These are phyloP conservation scores for Geosmithia flava DNA, from an alignment of 2,329 filamentous ascomycete genomes.

Conservation along the genomic window DNA sequence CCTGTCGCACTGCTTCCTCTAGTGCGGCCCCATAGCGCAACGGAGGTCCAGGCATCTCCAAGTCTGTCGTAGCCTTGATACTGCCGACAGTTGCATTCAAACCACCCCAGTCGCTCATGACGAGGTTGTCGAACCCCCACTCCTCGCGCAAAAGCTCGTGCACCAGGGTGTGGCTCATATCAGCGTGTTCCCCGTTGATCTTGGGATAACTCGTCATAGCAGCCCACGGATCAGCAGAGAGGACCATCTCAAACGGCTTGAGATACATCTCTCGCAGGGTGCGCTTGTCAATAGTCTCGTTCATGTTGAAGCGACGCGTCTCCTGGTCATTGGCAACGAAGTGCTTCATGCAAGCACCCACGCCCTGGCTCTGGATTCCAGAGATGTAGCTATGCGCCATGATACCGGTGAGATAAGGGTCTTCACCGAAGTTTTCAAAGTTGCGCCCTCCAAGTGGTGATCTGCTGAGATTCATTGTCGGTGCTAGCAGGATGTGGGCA, in stretches of 20 bases:
- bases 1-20: conserved; percentile 35
- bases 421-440: conserved; percentile 79
- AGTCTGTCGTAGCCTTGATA: conserved; percentile 9
- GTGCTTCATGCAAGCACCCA: conserved; percentile 32
- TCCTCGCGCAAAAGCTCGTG: conserved; percentile 22
- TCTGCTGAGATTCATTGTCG: conserved; percentile 68
- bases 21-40: conserved; percentile 4
- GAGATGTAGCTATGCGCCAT: conserved; percentile 60
- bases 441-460: conserved; percentile 75
- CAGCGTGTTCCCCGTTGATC: conserved; percentile 27
- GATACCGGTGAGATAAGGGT: conserved; percentile 64
- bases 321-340: conserved; percentile 30
- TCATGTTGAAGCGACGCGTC: conserved; percentile 14
- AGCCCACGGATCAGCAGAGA: conserved; percentile 14
- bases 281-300: conserved; percentile 15
- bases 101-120: conserved; percentile 30
- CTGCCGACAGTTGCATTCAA: conserved; percentile 14
- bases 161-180: conserved; percentile 20
- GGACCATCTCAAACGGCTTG: conserved; percentile 30
- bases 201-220: conserved; percentile 17
- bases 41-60: conserved; percentile 18
- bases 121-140: conserved; percentile 27
- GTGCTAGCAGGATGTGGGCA: conserved; percentile 57
- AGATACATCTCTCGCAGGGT: conserved; percentile 26
- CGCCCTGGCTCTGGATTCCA: conserved; percentile 41